Percentiles rank a stretch among this genome's conserved stretches.
phyloP scores from a whole-genome alignment of 1,139 yeast species.

The Saccharomyces hybrid region DNA sequence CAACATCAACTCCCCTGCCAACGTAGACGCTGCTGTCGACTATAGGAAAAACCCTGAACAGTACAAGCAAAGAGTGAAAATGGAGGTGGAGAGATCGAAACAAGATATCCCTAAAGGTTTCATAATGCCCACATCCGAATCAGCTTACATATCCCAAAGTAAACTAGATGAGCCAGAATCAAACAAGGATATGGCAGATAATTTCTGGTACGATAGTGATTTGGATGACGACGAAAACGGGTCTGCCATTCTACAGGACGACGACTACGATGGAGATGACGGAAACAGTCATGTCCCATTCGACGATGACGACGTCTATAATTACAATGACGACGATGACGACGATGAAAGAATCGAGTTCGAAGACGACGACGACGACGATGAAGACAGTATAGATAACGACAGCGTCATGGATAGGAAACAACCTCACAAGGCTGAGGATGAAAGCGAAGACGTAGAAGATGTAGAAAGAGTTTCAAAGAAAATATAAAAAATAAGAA shows the following conservation, averaged over 20 bases:
- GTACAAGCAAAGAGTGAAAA: slow-evolving; percentile 68
- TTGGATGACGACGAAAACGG: slow-evolving; percentile 26
- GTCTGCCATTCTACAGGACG: slow-evolving; percentile 25
- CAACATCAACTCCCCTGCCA: slow-evolving; percentile 88
- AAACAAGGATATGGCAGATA: slow-evolving; percentile 68
- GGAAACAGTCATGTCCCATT: slow-evolving; percentile 21
- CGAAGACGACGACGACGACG: slow-evolving; percentile 32
- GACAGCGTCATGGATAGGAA: slow-evolving; percentile 33
- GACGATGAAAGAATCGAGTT: slow-evolving; percentile 29
- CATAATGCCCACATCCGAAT: slow-evolving; percentile 60
- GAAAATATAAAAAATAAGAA: slow-evolving; percentile 12
- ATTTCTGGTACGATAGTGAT: slow-evolving; percentile 77
- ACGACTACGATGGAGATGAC: slow-evolving; percentile 13
- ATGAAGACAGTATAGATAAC: slow-evolving; percentile 32
- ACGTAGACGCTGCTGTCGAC: slow-evolving; percentile 91
- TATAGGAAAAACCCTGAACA: slow-evolving; percentile 79
- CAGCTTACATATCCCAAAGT: slow-evolving; percentile 41
- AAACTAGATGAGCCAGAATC: slow-evolving; percentile 1
- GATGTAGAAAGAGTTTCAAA: slow-evolving; percentile 40
- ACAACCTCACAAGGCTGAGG: slow-evolving; percentile 37
- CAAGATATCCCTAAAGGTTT: slow-evolving; percentile 82
- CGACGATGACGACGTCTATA: slow-evolving; percentile 29
- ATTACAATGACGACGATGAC: slow-evolving; percentile 25
- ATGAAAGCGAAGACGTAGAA: slow-evolving; percentile 44
- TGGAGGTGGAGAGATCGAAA: slow-evolving; percentile 79